Evolutionary conservation across 805 yeast genomes (phyloP), one percentile per base, ranked within the genome.

Genomic region (Cyberlindnera americana): DNA sequence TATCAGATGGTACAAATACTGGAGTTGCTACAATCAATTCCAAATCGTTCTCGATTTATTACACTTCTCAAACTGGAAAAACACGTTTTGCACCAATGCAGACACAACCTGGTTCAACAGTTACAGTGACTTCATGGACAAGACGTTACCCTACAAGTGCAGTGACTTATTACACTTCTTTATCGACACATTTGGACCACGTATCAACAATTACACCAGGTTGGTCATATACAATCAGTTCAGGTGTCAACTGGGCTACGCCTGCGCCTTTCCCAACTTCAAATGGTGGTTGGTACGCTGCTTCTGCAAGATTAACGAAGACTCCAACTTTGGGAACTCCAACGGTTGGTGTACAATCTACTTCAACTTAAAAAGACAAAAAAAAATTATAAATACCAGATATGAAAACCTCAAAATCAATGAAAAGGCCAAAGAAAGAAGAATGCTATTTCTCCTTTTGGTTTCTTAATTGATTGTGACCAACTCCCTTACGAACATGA

Each of bases 51-150:
- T 57, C 81, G 3, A 65, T 89, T 6, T 73, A 95, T 2, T 91
- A 90, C 64, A 74, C 86, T 3, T 47, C 52, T 52, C 98, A 91
- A 65, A 82, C 93, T 0, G 96, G 96, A 22, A 61, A 51, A 16
- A 77, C 85, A 9, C 75, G 90, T 52, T 86, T 65, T 61, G 97
- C 98, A 1, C 96, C 97, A 38, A 87, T 89, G 96, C 97, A 90
- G 65, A 59, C 70, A 43, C 96, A 88, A 63, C 97, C 99, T 6
- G 85, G 82, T 4, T 55, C 83, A 1, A 65, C 64, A 9, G 75
- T 88, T 19, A 84, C 95, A 1, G 75, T 69, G 27, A 40, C 82
- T 9, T 62, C 81, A 3, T 83, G 90, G 81, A 59, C 82, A 10
- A 72, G 80, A 50, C 69, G 77, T 48, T 81, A 63, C 59, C 78